A percentile compares a stretch with the other conserved stretches of the same genome.
phyloP scores from a whole-genome alignment of 768 basidiomycete genomes.

The Leucocoprinus leucothites region DNA sequence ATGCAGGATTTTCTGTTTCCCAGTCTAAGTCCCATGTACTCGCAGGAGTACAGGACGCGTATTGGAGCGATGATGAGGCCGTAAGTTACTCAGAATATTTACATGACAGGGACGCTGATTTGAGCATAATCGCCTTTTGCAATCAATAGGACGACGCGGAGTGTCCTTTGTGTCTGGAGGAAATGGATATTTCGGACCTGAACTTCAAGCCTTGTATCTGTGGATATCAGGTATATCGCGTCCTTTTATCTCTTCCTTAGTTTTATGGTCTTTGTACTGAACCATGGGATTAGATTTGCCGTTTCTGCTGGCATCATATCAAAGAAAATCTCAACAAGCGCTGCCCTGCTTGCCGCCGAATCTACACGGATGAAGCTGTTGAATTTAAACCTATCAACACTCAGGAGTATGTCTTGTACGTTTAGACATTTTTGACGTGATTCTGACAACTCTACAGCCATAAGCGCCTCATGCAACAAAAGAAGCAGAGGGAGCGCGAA shows the following conservation, averaged over 20 bases:
- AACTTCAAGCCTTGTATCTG: conserved; percentile 99
- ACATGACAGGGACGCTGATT: conserved; percentile 5
- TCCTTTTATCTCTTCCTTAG: conserved; percentile 1
- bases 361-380: conserved; percentile 89
- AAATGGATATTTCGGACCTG: conserved; percentile 98
- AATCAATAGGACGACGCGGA: conserved; percentile 85
- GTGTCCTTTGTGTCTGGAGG: conserved; percentile 96
- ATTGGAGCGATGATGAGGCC: conserved; percentile 92
- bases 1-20: conserved; percentile 64
- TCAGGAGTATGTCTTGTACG: conserved; percentile 74
- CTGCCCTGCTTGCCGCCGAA: conserved; percentile 93
- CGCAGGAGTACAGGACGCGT: conserved; percentile 93
- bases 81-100: conserved; percentile 37
- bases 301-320: conserved; percentile 99
- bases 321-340: conserved; percentile 92
- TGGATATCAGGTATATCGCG: conserved; percentile 80
- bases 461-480: conserved; percentile 91
- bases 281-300: conserved; percentile 73
- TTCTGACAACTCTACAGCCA: conserved; percentile 51
- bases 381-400: conserved; percentile 94
- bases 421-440: conserved; percentile 15
- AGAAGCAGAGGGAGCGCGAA: conserved; percentile 91
- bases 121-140: conserved; percentile 13
- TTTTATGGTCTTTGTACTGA: conserved; percentile 10
- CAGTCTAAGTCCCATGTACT: conserved; percentile 85